Evolutionary conservation across 768 basidiomycete species (phyloP), one percentile per base, ranked within the genome.

Genomic region (Collybiopsis confluens): DNA sequence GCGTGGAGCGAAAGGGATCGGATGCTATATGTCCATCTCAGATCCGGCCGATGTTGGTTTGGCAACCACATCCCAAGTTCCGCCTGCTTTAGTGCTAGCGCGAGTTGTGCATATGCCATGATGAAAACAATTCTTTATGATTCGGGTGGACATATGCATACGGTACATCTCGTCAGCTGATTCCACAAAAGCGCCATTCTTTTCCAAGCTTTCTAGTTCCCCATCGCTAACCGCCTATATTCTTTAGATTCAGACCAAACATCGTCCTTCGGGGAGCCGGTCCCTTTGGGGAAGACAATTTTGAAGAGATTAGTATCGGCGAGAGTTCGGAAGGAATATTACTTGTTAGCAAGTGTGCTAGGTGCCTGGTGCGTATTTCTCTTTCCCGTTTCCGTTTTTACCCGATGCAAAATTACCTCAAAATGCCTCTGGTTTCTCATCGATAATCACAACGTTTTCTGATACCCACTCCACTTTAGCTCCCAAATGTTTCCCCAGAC

Each of bases 281-380:
- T 3, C 79, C 88, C 4, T 92, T 88, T 63, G 77, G 80, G 9
- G 89, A 92, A 64, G 89, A 92, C 59, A 65, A 72, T 35, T 82
- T 86, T 79, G 78, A 81, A 55, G 81, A 83, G 63, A 77, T 90
- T 36, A 59, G 66, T 3, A 75, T 88, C 60, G 77, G 77, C 27
- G 71, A 23, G 10, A 8, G 33, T 24, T 33, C 51, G 27, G 45
- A 46, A 30, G 54, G 63, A 10, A 73, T 90, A 54, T 73, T 73
- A 16, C 70, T 90, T 2, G 87, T 92, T 21, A 82, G 80, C 10
- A 82, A 82, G 55, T 90, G 88, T 64, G 64, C 79, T 30, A 80
- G 89, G 46, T 92, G 89, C 67, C 66, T 88, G 73, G 89, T 90
- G 65, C 65, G 80, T 66, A 7, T 41, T 16, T 27, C 30, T 53